Evolutionary conservation across 2,329 filamentous ascomycete species (phyloP), one percentile per base, ranked within the genome.

Genomic region (Xylariaceae sp.): DNA sequence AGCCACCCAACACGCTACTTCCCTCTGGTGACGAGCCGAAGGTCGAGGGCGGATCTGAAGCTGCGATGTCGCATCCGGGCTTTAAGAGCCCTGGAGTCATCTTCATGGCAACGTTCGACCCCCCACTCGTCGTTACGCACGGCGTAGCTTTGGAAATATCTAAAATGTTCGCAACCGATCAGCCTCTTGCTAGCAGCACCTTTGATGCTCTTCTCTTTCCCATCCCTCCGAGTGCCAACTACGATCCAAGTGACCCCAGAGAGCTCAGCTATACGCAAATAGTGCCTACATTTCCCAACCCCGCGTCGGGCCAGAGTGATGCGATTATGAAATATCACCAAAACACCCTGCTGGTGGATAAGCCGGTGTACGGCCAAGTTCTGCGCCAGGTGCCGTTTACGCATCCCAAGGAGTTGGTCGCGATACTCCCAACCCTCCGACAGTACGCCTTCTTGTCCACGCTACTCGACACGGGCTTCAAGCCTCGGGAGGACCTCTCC

Each of bases 351-450:
- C 78, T 78, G 47, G 75, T 88, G 13, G 78, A 84, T 38, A 87
- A 86, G 59, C 75, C 78, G 2, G 84, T 88, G 7, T 87, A 83
- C 50, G 83, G 81, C 0, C 74, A 81, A 40, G 69, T 71, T 3
- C 60, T 94, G 7, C 74, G 73, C 1, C 77, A 82, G 39, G 68
- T 92, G 21, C 79, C 85, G 0, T 90, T 94, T 54, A 77, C 78
- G 2, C 87, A 94, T 53, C 87, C 87, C 0, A 75, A 79, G 34
- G 85, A 94, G 55, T 65, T 94, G 3, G 66, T 89, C 5, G 72
- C 76, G 37, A 77, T 89, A 55, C 69, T 94, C n/a, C 85, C 86
- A 0, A 68, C 73, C 3, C 66, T 92, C 12, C 72, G 87, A 11
- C 86, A 92, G 57, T 92, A 87, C 54, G 82, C 83, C 0, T 79